A percentile compares a stretch with the other conserved stretches of the same genome.
phyloP scores from a whole-genome alignment of 805 yeast genomes.

The Pichia phayaonensis region DNA sequence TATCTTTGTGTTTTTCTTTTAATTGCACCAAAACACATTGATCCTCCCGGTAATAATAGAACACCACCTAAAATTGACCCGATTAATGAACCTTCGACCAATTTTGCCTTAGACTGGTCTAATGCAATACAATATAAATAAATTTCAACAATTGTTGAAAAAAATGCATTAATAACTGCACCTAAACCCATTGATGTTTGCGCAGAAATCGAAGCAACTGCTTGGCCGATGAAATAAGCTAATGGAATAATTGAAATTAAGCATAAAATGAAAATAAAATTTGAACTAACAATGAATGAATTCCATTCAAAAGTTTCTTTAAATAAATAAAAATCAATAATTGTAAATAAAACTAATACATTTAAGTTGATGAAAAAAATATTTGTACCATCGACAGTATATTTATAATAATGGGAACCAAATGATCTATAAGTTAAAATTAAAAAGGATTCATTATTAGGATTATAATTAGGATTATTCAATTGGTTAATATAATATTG shows the following conservation, averaged over 20 bases:
- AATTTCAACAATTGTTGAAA: constrained; percentile 92
- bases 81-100: constrained; percentile 93
- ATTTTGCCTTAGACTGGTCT: constrained; percentile 71
- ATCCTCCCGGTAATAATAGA: constrained; percentile 80
- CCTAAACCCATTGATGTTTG: constrained; percentile 99
- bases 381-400: constrained; percentile 94
- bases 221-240: constrained; percentile 96
- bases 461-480: constrained; percentile 7
- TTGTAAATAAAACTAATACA: constrained; percentile 72
- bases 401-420: constrained; percentile 90
- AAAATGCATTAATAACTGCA: constrained; percentile 96
- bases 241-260: constrained; percentile 82
- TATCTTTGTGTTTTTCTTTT: constrained; percentile 89
- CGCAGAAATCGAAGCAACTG: constrained; percentile 98
- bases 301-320: constrained; percentile 36
- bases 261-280: constrained; percentile 65
- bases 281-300: constrained; percentile 48
- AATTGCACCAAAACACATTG: constrained; percentile 97
- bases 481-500: constrained; percentile 35
- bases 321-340: constrained; percentile 64
- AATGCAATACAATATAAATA: constrained; percentile 89
- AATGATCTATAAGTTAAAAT: constrained; percentile 88
- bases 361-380: constrained; percentile 83
- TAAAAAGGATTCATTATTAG: constrained; percentile 53
- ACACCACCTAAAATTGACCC: constrained; percentile 94